phyloP scores from a whole-genome alignment of 169 alveolate species.

The Sarcocystis neurona region DNA sequence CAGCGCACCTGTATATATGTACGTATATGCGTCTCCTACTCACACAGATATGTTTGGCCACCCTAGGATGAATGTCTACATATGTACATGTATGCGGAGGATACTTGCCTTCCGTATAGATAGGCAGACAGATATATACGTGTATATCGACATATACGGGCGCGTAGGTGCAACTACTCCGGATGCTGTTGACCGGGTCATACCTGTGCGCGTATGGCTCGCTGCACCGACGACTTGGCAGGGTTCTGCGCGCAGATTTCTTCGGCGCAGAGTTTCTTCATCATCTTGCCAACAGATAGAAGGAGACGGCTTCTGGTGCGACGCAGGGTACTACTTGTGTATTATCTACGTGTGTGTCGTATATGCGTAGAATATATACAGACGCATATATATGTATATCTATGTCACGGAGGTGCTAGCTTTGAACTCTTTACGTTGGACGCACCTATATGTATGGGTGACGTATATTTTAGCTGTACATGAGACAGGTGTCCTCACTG shows the following conservation, averaged over 20 bases:
- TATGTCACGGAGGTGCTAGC: no score
- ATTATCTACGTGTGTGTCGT: no score
- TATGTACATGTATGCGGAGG: background rate
- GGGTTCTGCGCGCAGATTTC: constrained; percentile 84
- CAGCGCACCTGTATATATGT: background rate
- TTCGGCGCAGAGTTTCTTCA: constrained; percentile 75
- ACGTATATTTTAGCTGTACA: no score
- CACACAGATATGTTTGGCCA: background rate
- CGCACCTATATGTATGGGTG: no score
- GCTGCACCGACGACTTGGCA: constrained; percentile 85
- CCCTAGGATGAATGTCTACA: background rate
- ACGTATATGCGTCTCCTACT: background rate
- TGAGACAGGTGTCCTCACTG: no score
- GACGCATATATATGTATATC: no score
- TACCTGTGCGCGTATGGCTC: constrained; percentile 82
- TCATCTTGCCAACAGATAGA: constrained; percentile 28
- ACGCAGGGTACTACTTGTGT: no score
- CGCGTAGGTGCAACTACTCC: background rate
- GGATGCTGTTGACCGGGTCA: background rate
- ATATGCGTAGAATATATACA: no score
- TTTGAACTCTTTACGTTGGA: no score
- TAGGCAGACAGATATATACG: background rate
- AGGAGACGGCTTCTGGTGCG: background rate
- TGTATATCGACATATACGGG: background rate
- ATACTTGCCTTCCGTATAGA: no score